Base-by-base conservation (phyloP, 257 asterid genomes). In the Solanum corneliomulleri region DNA sequence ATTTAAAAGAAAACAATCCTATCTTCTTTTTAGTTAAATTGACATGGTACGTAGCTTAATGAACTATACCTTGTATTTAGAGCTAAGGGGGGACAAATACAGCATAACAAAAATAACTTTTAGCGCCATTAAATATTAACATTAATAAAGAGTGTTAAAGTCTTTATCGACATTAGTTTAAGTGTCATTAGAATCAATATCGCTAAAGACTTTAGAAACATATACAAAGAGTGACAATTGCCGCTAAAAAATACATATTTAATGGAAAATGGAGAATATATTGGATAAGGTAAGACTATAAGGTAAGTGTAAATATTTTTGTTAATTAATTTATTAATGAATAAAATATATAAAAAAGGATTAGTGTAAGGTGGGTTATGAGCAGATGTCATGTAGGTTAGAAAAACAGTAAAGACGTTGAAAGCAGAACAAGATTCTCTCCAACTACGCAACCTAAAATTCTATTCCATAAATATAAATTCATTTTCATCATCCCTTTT, bases 361-460 rank as follows among this genome's bases (percentile, higher is more conserved):
- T 33, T 31, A 77, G 45, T 77, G 84, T 35, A 77, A 71, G 89
- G 91, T 93, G 94, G 95, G 91, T 91, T 88, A 90, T 88, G 83
- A 90, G 92, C 87, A 90, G 90, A 86, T 68, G 89, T 89, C 85
- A 81, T 92, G 93, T 90, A 92, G 95, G 95, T 92, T 89, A 86
- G 95, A 92, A 92, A 86, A 85, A 86, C 82, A 71, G 84, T 77
- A 80, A 84, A 31, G 93, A 93, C 75, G 94, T 93, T 90, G 95
- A 91, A 89, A 93, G 94, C 88, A 90, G 92, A 93, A 87, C 94
- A 88, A 90, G 87, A 89, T 87, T 91, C 90, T 85, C 90, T 21
- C 92, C 90, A 88, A 89, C 95, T 91, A 91, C 90, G 92, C 96
- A 93, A 92, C 93, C 95, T 87, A 27, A 23, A 33, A 2, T 20